Percentiles rank a stretch among this genome's conserved stretches.
These are phyloP conservation scores for Sanghuangporus sanghuang DNA, from an alignment of 1,284 basidiomycete species.

Conservation along the genomic window DNA sequence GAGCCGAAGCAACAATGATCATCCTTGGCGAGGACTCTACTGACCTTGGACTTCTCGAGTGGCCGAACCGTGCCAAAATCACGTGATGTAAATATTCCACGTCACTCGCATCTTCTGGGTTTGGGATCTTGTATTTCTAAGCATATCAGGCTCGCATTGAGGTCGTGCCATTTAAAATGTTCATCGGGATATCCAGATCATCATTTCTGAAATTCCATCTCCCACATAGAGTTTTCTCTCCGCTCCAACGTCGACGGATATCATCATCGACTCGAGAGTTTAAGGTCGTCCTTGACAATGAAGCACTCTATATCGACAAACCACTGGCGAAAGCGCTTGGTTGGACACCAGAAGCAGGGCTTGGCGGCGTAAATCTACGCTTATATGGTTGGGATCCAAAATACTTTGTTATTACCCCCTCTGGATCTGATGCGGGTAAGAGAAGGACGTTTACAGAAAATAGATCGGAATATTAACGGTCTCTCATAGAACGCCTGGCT, in stretches of 20 bases:
- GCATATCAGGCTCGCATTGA: too few species aligned
- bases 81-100: too few species aligned
- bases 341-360: conserved; percentile 11
- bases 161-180: too few species aligned
- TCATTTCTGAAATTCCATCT: too few species aligned
- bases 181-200: too few species aligned
- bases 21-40: too few species aligned
- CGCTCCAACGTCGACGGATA: neutral
- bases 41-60: too few species aligned
- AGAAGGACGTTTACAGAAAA: neutral
- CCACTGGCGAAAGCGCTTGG: conserved; percentile 15
- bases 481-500: neutral
- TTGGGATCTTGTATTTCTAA: too few species aligned
- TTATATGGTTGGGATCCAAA: conserved; percentile 16
- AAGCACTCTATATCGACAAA: conserved; percentile 18
- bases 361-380: conserved; percentile 12
- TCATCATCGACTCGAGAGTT: conserved; percentile 7
- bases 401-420: conserved; percentile 17
- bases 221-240: too few species aligned
- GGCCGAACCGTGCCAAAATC: too few species aligned
- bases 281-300: conserved; percentile 18
- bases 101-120: too few species aligned
- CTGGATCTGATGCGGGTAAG: conserved; percentile 16
- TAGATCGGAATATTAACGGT: neutral
- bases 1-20: too few species aligned